Percentiles rank a stretch among this genome's conserved stretches.
These are phyloP conservation scores for Saturnispora kantuleensis DNA, from an alignment of 805 yeast genomes.

Conservation along the genomic window DNA sequence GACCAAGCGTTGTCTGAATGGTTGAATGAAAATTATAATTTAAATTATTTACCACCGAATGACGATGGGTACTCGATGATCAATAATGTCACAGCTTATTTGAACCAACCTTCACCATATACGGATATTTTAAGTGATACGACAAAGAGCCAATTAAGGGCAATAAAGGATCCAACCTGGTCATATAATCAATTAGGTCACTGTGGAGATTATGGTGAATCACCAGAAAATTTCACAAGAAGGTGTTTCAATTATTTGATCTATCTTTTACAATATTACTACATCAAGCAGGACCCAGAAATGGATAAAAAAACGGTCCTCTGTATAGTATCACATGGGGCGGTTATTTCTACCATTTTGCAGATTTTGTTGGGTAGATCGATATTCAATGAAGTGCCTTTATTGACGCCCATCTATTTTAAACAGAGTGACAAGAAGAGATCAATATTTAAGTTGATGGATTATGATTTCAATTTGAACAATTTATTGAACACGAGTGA, in stretches of 20 bases:
- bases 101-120: constrained; percentile 18
- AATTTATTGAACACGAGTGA: constrained; percentile 21
- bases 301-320: constrained; percentile 26
- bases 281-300: constrained; percentile 16
- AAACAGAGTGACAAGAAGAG: constrained; percentile 20
- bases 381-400: constrained; percentile 32
- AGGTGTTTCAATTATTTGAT: constrained; percentile 29
- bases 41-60: constrained; percentile 33
- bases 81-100: constrained; percentile 30
- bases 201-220: constrained; percentile 36
- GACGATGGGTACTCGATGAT: constrained; percentile 35
- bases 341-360: constrained; percentile 31
- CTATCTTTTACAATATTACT: constrained; percentile 26
- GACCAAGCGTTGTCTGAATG: constrained; percentile 36
- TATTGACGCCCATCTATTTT: constrained; percentile 27
- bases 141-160: constrained; percentile 15
- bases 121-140: constrained; percentile 12
- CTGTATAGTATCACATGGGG: constrained; percentile 34
- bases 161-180: constrained; percentile 24
- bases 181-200: constrained; percentile 30
- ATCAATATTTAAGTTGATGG: constrained; percentile 23
- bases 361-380: constrained; percentile 31
- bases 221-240: constrained; percentile 26
- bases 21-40: constrained; percentile 32
- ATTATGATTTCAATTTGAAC: constrained; percentile 26